Evolutionary conservation across 1,139 yeast genomes (phyloP).

Genomic region (Geotrichum klebahnii): DNA sequence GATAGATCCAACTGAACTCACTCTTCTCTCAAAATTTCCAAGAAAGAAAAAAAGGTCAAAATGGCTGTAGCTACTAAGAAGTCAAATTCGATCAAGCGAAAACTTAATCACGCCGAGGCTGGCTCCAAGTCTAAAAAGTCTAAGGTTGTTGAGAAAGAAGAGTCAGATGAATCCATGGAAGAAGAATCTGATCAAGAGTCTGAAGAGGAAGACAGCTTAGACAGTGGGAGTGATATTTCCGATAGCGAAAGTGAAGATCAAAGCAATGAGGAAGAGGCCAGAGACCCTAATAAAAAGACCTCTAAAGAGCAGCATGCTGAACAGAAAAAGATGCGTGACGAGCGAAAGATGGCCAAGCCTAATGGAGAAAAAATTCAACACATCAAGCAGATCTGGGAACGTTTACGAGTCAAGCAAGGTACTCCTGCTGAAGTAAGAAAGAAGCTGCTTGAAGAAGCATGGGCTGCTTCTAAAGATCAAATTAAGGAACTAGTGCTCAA

Average conservation of each 20-base stretch:
- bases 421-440: slow-evolving; percentile 74
- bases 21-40: slow-evolving; percentile 5
- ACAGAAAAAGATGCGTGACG: slow-evolving; percentile 71
- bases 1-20: background rate
- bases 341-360: slow-evolving; percentile 81
- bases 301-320: slow-evolving; percentile 75
- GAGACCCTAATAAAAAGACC: slow-evolving; percentile 29
- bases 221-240: slow-evolving; percentile 29
- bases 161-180: slow-evolving; percentile 26
- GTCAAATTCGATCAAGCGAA: slow-evolving; percentile 17
- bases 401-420: slow-evolving; percentile 77
- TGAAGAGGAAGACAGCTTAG: slow-evolving; percentile 36
- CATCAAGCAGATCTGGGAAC: slow-evolving; percentile 88
- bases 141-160: slow-evolving; percentile 21
- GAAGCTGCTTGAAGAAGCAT: slow-evolving; percentile 74
- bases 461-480: slow-evolving; percentile 75
- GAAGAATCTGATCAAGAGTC: slow-evolving; percentile 31
- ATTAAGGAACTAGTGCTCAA: slow-evolving; percentile 82
- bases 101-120: slow-evolving; percentile 19
- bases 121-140: slow-evolving; percentile 21
- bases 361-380: slow-evolving; percentile 81
- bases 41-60: too few species aligned
- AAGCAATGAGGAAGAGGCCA: slow-evolving; percentile 27
- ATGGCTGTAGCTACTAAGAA: slow-evolving; percentile 18
- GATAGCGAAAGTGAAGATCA: slow-evolving; percentile 29